Conservation (phyloP, 176 grass and related monocot genomes). For the Microstegium vimineum region DNA sequence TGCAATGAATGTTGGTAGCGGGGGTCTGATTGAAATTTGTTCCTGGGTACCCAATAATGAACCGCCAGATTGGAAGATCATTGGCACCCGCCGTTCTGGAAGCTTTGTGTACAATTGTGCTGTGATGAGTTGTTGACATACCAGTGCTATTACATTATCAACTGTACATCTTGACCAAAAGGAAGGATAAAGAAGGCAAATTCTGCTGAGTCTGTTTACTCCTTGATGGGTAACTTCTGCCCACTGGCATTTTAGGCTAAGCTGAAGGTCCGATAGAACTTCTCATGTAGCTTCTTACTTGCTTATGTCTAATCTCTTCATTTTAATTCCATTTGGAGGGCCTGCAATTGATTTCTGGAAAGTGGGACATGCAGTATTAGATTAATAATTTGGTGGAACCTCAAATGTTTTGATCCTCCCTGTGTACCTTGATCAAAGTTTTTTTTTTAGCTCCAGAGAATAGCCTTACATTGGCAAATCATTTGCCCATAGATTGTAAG, state of each 20-base stretch:
- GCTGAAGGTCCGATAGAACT: slow-evolving; percentile 42
- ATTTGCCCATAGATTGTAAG: slow-evolving; percentile 45
- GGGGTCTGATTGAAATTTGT: slow-evolving; percentile 43
- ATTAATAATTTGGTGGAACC: slow-evolving; percentile 45
- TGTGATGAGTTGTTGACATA: slow-evolving; percentile 62
- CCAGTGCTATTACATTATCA: slow-evolving; percentile 20
- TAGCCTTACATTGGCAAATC: slow-evolving; percentile 37
- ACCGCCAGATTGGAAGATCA: slow-evolving; percentile 36
- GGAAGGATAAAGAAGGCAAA: slow-evolving; percentile 33
- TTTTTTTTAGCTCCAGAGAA: slow-evolving; percentile 39
- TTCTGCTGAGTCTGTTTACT: slow-evolving; percentile 24
- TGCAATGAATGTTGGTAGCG: slow-evolving; percentile 25
- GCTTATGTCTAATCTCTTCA: slow-evolving; percentile 41
- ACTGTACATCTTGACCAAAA: slow-evolving; percentile 45
- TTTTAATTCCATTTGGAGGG: slow-evolving; percentile 42
- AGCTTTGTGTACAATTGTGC: slow-evolving; percentile 65
- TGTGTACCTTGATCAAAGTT: slow-evolving; percentile 35
- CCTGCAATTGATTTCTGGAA: slow-evolving; percentile 37
- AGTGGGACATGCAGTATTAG: slow-evolving; percentile 42
- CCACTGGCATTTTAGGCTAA: slow-evolving; percentile 39
- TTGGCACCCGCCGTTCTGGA: slow-evolving; percentile 31
- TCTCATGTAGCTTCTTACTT: slow-evolving; percentile 44
- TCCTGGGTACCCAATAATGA: slow-evolving; percentile 43
- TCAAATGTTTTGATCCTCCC: slow-evolving; percentile 37
- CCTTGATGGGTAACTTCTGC: slow-evolving; percentile 38